phyloP scores from a whole-genome alignment of 140 eudicot species.

The Erigeron philadelphicus region DNA sequence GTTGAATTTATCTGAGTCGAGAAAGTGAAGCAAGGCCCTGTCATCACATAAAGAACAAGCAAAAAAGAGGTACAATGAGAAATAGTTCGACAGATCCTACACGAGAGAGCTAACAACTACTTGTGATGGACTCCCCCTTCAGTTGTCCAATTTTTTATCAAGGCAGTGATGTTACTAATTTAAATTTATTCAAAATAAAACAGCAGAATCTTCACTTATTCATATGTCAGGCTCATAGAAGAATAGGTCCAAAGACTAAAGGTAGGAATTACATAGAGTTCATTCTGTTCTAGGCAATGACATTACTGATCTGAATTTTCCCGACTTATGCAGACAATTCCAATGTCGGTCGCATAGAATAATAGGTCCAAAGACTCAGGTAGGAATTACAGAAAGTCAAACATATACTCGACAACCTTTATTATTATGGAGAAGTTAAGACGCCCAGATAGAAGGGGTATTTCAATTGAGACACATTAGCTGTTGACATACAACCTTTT shows the following conservation, averaged over 20 bases:
- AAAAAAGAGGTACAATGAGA: not conserved
- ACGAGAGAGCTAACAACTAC: not conserved
- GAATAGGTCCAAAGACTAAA: too few species aligned
- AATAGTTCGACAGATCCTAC: conserved; percentile 3
- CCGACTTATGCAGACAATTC: not conserved
- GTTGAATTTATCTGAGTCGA: conserved; percentile 80
- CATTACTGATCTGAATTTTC: not conserved
- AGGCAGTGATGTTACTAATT: too few species aligned
- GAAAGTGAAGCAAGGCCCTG: conserved; percentile 99
- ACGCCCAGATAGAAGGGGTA: not conserved
- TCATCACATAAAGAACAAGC: conserved; percentile 23
- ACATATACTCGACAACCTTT: not conserved
- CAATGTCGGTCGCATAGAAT: not conserved
- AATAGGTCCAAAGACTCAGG: not conserved
- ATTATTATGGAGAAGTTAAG: not conserved
- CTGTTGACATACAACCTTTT: not conserved
- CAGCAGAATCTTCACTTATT: too few species aligned
- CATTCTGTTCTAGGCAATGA: conserved; percentile 14
- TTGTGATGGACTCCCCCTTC: not conserved
- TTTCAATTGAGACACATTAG: not conserved
- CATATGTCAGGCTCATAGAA: too few species aligned
- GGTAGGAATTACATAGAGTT: too few species aligned
- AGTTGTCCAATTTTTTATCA: too few species aligned
- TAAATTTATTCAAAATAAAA: too few species aligned
- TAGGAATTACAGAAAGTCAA: not conserved